These are phyloP conservation scores for Parascedosporium putredinis DNA, from an alignment of 2,329 filamentous ascomycete species.

Conservation along the genomic window DNA sequence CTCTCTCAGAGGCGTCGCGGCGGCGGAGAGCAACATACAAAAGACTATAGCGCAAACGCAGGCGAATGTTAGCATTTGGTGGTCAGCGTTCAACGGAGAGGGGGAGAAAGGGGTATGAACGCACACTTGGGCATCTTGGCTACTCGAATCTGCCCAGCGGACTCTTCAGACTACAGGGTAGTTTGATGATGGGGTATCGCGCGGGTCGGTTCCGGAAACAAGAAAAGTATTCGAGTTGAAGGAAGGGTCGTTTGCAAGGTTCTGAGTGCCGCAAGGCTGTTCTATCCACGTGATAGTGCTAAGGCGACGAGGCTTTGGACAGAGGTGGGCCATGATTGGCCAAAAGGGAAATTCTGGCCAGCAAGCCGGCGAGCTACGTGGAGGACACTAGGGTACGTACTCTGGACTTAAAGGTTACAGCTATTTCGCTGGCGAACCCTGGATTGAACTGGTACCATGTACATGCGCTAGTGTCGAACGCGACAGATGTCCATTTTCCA, in stretches of 20 bases:
- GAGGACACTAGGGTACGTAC: not conserved
- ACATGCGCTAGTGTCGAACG: not conserved
- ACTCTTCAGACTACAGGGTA: not conserved
- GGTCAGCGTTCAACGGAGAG: conserved; percentile 18
- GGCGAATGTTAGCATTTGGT: conserved; percentile 19
- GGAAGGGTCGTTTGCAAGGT: too few species aligned
- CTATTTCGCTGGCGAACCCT: not conserved
- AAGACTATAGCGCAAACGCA: conserved; percentile 19
- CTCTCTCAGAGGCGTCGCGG: too few species aligned
- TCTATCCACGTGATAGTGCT: not conserved
- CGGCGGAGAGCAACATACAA: conserved; percentile 15
- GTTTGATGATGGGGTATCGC: too few species aligned
- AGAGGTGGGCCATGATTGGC: not conserved
- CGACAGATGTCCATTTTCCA: conserved; percentile 8
- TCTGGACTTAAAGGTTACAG: not conserved
- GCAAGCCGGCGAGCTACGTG: too few species aligned
- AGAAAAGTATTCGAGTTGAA: not conserved
- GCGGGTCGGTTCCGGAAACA: too few species aligned
- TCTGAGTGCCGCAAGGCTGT: conserved; percentile 4
- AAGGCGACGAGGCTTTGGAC: conserved; percentile 2
- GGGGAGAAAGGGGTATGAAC: conserved; percentile 22
- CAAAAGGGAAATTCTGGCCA: not conserved
- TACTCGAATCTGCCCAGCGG: not conserved
- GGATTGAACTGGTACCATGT: not conserved
- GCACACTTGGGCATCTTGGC: conserved; percentile 78